Base-by-base conservation (phyloP, 352 stramenopile genomes). In the Pythium rhizo-oryzae region DNA sequence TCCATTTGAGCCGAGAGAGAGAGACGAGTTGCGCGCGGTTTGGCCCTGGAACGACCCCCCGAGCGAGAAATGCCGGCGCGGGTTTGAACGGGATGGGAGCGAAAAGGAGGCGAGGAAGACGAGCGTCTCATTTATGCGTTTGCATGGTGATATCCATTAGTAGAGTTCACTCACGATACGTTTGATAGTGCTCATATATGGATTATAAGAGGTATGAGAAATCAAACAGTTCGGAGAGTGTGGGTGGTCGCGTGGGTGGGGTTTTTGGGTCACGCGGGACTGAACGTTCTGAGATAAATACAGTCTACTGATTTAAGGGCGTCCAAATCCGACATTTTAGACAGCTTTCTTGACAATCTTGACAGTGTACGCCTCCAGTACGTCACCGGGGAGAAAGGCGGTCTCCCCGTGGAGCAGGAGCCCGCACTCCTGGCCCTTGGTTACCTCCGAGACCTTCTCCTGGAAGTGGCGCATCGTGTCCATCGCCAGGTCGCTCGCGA, bases 341-440 rank as follows among this genome's bases (percentile, higher is more conserved):
- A 91, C 68, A 21, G 69, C 61, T 58, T 85, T 79, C 75, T 91
- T 94, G 62, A 94, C 79, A 28, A 86, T 62, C 60, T 90, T 89
- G 43, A 87, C 78, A 9, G 71, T 80, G 72, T 96, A 97, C 2
- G 85, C 88, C 79, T 99, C 95, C 64, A 99, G 93, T 23, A 99
- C 69, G 77, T 99, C 97, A 43, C 93, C 97, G 43, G 87, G 78
- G 81, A 97, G 62, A 78, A 99, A 99, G 18, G 44, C 6, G 4
- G 44, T 51, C 18, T 51, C 44, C 65, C 91, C 98, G 25, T 90
- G 85, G 46, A 99, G 85, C 68, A 97, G 92, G 68, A 99, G 96
- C 60, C 98, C 98, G 74, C 98, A 99, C 76, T 99, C 98, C 67
- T 98, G 92, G 57, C 97, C 98, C 72, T 97, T 92, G 53, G 79